Percentiles rank a stretch among this genome's conserved stretches.
phyloP scores from a whole-genome alignment of 2,329 filamentous ascomycete genomes.

The Lithohypha guttulata region DNA sequence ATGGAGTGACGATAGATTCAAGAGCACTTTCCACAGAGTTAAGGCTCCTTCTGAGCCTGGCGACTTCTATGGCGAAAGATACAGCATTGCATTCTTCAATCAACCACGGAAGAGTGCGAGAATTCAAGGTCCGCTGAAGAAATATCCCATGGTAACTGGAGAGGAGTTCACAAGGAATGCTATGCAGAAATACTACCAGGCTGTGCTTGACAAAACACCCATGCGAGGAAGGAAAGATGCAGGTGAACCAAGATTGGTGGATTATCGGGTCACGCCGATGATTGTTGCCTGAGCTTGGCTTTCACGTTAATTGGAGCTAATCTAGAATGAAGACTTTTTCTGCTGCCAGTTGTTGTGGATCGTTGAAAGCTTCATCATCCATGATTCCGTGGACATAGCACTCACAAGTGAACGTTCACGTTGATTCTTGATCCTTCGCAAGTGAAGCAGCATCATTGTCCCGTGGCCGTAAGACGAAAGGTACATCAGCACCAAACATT shows the following conservation, averaged over 20 bases:
- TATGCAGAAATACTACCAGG: conserved; percentile 46
- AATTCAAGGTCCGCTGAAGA: conserved; percentile 52
- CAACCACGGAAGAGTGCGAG: conserved; percentile 48
- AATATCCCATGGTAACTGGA: conserved; percentile 51
- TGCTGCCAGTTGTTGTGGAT: too few relatives aligned
- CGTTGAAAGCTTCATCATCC: too few relatives aligned
- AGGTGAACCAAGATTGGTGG: neutral
- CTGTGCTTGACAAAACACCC: conserved; percentile 40
- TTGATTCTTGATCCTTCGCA: too few relatives aligned
- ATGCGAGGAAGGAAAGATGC: conserved; percentile 1
- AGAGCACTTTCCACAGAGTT: conserved; percentile 55
- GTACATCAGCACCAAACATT: too few relatives aligned
- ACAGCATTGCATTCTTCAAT: conserved; percentile 57
- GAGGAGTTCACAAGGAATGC: conserved; percentile 49
- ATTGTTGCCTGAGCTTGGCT: too few relatives aligned
- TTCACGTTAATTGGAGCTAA: too few relatives aligned
- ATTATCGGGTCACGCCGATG: neutral
- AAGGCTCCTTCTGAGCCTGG: conserved; percentile 47
- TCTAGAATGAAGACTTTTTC: too few relatives aligned
- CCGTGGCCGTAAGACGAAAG: too few relatives aligned
- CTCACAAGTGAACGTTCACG: too few relatives aligned
- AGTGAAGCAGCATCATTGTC: too few relatives aligned
- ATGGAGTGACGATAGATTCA: conserved; percentile 57
- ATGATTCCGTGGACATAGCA: too few relatives aligned
- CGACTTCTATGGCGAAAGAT: conserved; percentile 49